Conservation (phyloP, 768 basidiomycete genomes). For the Russula sp. region DNA sequence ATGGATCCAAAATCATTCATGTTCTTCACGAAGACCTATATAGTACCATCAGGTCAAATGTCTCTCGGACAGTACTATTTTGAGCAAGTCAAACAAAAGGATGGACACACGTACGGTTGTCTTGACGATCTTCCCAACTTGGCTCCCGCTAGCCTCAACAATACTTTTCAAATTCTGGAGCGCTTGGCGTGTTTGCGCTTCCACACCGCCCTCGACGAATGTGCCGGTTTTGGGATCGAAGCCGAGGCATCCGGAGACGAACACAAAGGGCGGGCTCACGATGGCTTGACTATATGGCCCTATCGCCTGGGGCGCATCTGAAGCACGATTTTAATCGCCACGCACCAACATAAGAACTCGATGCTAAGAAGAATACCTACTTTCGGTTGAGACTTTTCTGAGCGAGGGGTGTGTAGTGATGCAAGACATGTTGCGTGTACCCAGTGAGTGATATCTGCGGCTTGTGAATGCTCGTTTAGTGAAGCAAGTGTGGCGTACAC, state of each 20-base stretch:
- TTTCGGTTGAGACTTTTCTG: slow-evolving; percentile 39
- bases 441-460: neutral
- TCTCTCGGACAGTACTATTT: neutral
- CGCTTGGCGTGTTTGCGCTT: slow-evolving; percentile 77
- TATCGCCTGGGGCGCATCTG: slow-evolving; percentile 75
- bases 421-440: slow-evolving; percentile 32
- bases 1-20: slow-evolving; percentile 88
- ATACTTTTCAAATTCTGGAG: slow-evolving; percentile 84
- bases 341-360: neutral
- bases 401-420: slow-evolving; percentile 40
- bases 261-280: slow-evolving; percentile 79
- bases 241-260: slow-evolving; percentile 86
- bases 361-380: neutral
- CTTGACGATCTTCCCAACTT: slow-evolving; percentile 81
- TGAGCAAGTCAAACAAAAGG: neutral
- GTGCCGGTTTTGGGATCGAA: slow-evolving; percentile 69
- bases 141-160: slow-evolving; percentile 77
- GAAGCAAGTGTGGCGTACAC: neutral
- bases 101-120: slow-evolving; percentile 65
- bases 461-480: neutral
- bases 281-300: slow-evolving; percentile 90
- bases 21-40: slow-evolving; percentile 83
- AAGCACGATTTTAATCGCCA: slow-evolving; percentile 5
- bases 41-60: neutral
- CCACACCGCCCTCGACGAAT: slow-evolving; percentile 71